Conservation (phyloP, 2,329 filamentous ascomycete genomes). For the Penicillium sp. region DNA sequence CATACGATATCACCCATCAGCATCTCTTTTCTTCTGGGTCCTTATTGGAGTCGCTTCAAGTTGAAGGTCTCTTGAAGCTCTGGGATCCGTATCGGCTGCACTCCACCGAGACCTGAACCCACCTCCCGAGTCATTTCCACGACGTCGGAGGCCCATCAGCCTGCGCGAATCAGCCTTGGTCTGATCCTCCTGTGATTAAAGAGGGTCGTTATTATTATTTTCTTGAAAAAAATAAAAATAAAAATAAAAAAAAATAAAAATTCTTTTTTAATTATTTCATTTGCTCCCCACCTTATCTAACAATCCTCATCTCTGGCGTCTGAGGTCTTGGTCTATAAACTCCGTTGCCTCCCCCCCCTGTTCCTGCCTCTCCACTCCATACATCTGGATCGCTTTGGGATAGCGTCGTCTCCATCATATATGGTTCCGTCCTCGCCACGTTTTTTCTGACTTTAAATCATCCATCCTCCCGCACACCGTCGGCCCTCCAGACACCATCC, state of each 20-base stretch:
- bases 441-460: slow-evolving; percentile 12
- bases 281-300: slow-evolving; percentile 27
- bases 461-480: slow-evolving; percentile 5
- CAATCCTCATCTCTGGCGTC: slow-evolving; percentile 19
- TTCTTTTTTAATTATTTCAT: slow-evolving; percentile 12
- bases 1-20: not conserved
- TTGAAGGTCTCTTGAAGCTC: not conserved
- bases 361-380: slow-evolving; percentile 13
- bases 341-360: slow-evolving; percentile 20
- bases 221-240: slow-evolving; percentile 3
- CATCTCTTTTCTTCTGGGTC: not conserved
- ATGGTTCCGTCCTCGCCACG: slow-evolving; percentile 20
- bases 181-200: slow-evolving; percentile 18
- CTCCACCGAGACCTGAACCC: slow-evolving; percentile 14
- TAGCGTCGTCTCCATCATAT: slow-evolving; percentile 20
- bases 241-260: not conserved
- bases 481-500: slow-evolving; percentile 3
- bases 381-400: slow-evolving; percentile 14
- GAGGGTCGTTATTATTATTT: slow-evolving; percentile 14
- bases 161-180: slow-evolving; percentile 28
- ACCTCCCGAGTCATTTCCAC: slow-evolving; percentile 20
- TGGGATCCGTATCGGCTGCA: slow-evolving; percentile 16
- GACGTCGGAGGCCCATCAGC: slow-evolving; percentile 15
- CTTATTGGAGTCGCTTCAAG: slow-evolving; percentile 2
- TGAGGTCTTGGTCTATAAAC: slow-evolving; percentile 27